Percentiles rank a stretch among this genome's conserved stretches.
Evolutionary conservation across 176 grass and related monocot species (phyloP).

Genomic region (Olyra latifolia): DNA sequence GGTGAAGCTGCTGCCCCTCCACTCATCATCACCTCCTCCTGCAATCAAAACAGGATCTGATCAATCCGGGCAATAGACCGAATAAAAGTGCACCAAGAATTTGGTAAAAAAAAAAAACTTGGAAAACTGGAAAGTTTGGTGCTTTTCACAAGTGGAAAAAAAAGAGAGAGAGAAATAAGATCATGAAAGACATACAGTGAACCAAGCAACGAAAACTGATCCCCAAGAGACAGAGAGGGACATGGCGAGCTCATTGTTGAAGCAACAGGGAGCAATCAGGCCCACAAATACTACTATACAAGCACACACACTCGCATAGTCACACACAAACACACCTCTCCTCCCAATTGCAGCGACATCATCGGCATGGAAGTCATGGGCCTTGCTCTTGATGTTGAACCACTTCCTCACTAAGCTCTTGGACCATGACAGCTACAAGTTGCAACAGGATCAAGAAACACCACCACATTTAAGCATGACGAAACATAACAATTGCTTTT

Average conservation of each 20-base stretch:
- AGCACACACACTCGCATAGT: not conserved
- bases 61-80: conserved; percentile 23
- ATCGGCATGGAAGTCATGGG: conserved; percentile 91
- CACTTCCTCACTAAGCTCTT: conserved; percentile 91
- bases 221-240: conserved; percentile 26
- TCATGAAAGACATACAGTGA: not conserved
- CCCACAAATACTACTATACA: conserved; percentile 1
- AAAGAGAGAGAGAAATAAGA: conserved; percentile 18
- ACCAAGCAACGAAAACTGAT: conserved; percentile 36
- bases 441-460: conserved; percentile 18
- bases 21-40: conserved; percentile 68
- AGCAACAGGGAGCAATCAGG: conserved; percentile 28
- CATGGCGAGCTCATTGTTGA: conserved; percentile 17
- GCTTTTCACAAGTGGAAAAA: conserved; percentile 13
- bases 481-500: not conserved
- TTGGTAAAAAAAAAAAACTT: not conserved
- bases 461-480: not conserved
- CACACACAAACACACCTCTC: conserved; percentile 24
- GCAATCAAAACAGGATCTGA: conserved; percentile 24
- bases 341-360: conserved; percentile 52
- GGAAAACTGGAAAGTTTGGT: not conserved
- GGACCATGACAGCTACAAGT: conserved; percentile 79
- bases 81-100: conserved; percentile 19
- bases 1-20: conserved; percentile 82
- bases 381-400: conserved; percentile 96